Conservation (phyloP, 768 basidiomycete species). For the Hericium coralloides region DNA sequence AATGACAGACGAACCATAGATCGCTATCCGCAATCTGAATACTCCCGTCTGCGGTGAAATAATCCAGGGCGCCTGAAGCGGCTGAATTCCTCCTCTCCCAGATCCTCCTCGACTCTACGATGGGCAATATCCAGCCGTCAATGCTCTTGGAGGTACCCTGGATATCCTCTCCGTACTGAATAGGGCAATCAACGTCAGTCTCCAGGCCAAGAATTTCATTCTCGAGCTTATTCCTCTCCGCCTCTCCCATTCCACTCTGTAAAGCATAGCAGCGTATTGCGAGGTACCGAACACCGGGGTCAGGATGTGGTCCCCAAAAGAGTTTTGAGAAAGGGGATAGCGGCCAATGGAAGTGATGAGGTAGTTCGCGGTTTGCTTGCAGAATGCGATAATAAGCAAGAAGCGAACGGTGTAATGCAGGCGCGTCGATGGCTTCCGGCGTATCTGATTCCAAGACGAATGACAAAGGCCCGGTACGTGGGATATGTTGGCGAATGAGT, state of each 20-base stretch:
- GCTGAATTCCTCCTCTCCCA: constrained; percentile 39
- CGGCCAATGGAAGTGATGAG: constrained; percentile 54
- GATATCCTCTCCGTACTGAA: constrained; percentile 44
- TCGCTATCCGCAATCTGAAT: constrained; percentile 36
- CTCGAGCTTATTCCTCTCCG: constrained; percentile 61
- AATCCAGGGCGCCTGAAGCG: constrained; percentile 31
- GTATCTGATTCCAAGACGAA: constrained; percentile 26
- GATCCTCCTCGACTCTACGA: constrained; percentile 58
- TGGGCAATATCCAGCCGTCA: constrained; percentile 81
- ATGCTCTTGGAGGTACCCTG: constrained; percentile 36
- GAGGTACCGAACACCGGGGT: constrained; percentile 56
- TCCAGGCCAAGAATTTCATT: constrained; percentile 48
- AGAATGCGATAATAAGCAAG: constrained; percentile 79
- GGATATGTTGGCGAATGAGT: constrained; percentile 34
- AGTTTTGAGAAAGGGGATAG: constrained; percentile 32
- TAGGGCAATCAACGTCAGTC: constrained; percentile 49
- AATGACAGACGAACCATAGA: constrained; percentile 39
- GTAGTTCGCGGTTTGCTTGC: constrained; percentile 61
- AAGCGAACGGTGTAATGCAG: constrained; percentile 58
- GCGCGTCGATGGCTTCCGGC: constrained; percentile 26
- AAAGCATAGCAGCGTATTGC: constrained; percentile 73
- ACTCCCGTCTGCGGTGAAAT: constrained; percentile 33
- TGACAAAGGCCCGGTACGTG: constrained; percentile 46
- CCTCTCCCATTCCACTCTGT: constrained; percentile 73
- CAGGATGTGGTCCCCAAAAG: constrained; percentile 43